Evolutionary conservation across 495 filamentous ascomycete genomes (phyloP).

Genomic region (Penicillium flavigenum): DNA sequence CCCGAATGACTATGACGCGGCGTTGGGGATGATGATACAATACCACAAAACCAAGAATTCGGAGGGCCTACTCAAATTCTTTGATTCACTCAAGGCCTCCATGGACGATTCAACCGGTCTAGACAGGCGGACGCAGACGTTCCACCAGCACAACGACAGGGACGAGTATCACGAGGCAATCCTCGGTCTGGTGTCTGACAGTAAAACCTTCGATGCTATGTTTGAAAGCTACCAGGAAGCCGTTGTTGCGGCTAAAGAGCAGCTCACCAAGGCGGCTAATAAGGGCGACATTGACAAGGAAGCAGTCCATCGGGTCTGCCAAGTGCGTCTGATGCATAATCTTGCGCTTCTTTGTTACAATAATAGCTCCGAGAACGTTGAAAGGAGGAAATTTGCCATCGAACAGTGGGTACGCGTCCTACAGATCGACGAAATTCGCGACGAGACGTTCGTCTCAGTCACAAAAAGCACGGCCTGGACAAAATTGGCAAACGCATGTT

Average conservation of each 20-base stretch:
- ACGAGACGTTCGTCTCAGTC: background rate
- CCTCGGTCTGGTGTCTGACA: background rate
- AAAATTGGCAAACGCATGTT: conserved; percentile 4
- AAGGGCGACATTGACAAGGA: conserved; percentile 2
- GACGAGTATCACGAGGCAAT: conserved; percentile 14
- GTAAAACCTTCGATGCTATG: conserved; percentile 10
- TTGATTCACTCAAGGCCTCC: conserved; percentile 15
- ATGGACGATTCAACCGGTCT: conserved; percentile 10
- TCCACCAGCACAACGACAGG: conserved; percentile 9
- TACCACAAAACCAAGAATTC: conserved; percentile 7
- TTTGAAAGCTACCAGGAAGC: conserved; percentile 15
- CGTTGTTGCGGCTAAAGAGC: conserved; percentile 1
- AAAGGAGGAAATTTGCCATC: conserved; percentile 6
- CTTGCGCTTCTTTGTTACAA: conserved; percentile 13
- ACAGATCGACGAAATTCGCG: conserved; percentile 1
- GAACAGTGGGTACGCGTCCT: conserved; percentile 14
- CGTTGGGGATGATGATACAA: conserved; percentile 5
- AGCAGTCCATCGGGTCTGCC: background rate
- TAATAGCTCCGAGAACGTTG: background rate
- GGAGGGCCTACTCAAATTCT: conserved; percentile 13
- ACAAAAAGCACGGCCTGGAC: background rate
- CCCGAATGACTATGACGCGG: conserved; percentile 13
- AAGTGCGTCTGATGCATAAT: conserved; percentile 13
- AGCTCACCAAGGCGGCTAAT: background rate
- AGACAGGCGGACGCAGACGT: conserved; percentile 9